Evolutionary conservation across 306 rosid genomes (phyloP).

Genomic region (Phaseolus lunatus): DNA sequence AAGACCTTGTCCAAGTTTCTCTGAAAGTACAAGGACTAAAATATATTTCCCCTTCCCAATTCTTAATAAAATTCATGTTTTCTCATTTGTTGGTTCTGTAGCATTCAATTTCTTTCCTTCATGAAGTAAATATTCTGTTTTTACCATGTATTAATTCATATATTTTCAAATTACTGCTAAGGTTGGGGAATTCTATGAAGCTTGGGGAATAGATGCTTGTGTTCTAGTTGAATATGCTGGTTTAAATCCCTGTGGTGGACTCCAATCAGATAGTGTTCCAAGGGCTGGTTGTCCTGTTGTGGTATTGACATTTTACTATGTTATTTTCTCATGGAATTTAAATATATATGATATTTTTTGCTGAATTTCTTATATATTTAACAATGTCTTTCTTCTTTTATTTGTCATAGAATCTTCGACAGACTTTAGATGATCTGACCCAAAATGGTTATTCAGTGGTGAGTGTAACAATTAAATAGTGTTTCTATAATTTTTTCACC

Average conservation of each 20-base stretch:
- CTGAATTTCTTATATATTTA: constrained; percentile 28
- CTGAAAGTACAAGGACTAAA: not conserved
- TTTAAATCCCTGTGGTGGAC: constrained; percentile 91
- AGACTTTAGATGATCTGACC: constrained; percentile 92
- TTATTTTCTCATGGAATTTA: constrained; percentile 36
- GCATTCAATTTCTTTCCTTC: not conserved
- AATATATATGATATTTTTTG: not conserved
- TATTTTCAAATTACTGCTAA: constrained; percentile 41
- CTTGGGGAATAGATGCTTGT: constrained; percentile 91
- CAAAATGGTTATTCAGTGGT: constrained; percentile 93
- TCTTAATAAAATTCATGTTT: constrained; percentile 11
- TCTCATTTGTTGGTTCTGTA: not conserved
- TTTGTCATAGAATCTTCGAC: constrained; percentile 88
- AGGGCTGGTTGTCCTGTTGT: constrained; percentile 97
- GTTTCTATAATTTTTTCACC: not conserved
- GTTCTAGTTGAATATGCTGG: constrained; percentile 93
- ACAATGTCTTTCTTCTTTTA: constrained; percentile 34
- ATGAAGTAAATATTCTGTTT: constrained; percentile 4
- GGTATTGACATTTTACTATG: constrained; percentile 58
- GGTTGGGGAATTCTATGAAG: constrained; percentile 98
- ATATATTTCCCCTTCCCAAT: not conserved
- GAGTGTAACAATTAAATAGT: constrained; percentile 49
- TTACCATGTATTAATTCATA: not conserved
- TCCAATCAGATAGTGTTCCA: constrained; percentile 83
- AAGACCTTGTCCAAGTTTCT: not conserved